phyloP scores from a whole-genome alignment of 306 rosid genomes.

The Vigna nakashimae region DNA sequence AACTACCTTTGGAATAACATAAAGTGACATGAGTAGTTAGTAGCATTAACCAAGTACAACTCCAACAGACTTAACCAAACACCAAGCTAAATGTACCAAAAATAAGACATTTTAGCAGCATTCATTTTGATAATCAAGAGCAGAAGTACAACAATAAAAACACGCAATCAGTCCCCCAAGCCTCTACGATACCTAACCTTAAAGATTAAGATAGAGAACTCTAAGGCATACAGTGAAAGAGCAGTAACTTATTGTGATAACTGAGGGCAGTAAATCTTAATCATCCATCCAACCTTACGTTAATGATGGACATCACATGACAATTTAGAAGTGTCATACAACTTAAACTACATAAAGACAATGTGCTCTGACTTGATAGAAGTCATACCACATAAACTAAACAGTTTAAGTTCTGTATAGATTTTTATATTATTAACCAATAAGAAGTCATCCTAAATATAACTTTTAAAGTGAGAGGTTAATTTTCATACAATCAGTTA shows the following conservation, averaged over 20 bases:
- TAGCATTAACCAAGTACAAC: conserved; percentile 18
- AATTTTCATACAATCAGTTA: too few species aligned
- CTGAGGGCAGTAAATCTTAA: not conserved
- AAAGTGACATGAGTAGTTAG: conserved; percentile 1
- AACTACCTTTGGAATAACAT: conserved; percentile 8
- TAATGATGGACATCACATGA: not conserved
- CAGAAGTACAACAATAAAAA: not conserved
- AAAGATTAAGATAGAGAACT: not conserved
- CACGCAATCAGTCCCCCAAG: not conserved
- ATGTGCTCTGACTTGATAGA: not conserved
- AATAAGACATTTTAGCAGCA: not conserved
- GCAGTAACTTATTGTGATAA: not conserved
- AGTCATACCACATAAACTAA: not conserved
- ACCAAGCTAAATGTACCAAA: conserved; percentile 4
- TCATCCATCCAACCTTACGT: not conserved
- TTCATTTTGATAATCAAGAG: conserved; percentile 5
- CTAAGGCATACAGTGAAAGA: not conserved
- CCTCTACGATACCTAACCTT: not conserved
- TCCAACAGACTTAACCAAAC: conserved; percentile 22
- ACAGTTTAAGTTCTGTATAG: not conserved
- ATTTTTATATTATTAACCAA: not conserved
- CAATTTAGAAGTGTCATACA: not conserved
- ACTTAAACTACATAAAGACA: not conserved
- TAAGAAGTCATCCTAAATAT: not conserved
- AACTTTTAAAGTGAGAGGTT: too few species aligned